These are phyloP conservation scores for Gossypium trilobum DNA, from an alignment of 441 rosid genomes.

Conservation along the genomic window DNA sequence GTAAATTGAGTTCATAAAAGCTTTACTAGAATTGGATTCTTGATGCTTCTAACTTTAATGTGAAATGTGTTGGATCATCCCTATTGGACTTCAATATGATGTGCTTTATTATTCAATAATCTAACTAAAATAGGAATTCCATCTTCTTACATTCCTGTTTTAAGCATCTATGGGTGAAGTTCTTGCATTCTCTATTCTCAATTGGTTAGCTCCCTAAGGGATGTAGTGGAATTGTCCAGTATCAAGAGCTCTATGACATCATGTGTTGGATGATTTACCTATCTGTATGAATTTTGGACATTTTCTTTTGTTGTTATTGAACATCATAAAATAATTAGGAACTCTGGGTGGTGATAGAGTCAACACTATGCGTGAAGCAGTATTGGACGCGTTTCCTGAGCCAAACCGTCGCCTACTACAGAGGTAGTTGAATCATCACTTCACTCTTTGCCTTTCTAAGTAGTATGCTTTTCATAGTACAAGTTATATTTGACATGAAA, in stretches of 20 bases:
- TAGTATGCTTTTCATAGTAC: neutral
- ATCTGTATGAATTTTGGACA: constrained; percentile 13
- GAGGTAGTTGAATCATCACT: constrained; percentile 41
- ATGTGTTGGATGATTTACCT: neutral
- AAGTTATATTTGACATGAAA: neutral
- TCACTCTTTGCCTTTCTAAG: constrained; percentile 9
- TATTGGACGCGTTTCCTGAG: constrained; percentile 93
- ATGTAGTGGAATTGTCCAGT: neutral
- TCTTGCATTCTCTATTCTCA: neutral
- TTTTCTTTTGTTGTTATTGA: constrained; percentile 8
- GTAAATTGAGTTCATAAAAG: neutral
- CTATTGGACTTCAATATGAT: neutral
- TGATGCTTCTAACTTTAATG: constrained; percentile 2
- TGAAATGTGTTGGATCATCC: neutral
- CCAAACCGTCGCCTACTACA: constrained; percentile 96
- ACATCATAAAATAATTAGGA: constrained; percentile 40
- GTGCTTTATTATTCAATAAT: neutral
- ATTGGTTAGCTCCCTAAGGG: neutral
- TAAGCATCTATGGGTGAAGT: neutral
- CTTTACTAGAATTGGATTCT: neutral
- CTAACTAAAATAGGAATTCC: neutral
- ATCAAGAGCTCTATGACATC: neutral
- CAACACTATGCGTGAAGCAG: constrained; percentile 76
- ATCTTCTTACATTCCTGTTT: neutral
- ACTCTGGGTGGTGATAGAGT: constrained; percentile 58